Evolutionary conservation across 371 early-diverging fungal genomes (phyloP).

Genomic region (Mucor circinelloides): DNA sequence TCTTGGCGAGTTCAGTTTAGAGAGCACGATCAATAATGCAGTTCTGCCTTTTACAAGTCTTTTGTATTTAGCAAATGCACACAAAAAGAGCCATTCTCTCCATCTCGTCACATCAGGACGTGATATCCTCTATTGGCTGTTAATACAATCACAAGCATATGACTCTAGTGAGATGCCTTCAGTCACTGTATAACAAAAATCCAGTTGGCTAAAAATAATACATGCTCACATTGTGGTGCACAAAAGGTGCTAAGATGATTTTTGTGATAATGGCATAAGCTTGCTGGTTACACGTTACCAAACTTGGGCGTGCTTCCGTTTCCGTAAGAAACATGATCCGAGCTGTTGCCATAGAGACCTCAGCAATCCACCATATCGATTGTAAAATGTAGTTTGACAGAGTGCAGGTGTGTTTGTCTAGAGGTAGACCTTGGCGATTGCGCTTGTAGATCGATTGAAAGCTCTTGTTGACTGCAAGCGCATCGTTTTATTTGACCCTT

Average conservation of each 20-base stretch:
- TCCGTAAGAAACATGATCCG: not conserved
- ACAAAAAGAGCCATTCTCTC: no score
- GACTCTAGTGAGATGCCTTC: not conserved
- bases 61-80: no score
- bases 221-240: not conserved
- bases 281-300: not conserved
- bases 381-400: not conserved
- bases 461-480: no score
- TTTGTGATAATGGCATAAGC: not conserved
- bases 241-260: not conserved
- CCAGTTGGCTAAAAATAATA: not conserved
- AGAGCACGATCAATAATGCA: no score
- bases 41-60: no score
- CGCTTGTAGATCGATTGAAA: no score
- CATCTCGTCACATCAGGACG: not conserved
- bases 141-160: not conserved
- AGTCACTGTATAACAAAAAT: not conserved
- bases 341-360: not conserved
- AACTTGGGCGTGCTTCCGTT: not conserved
- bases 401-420: no score
- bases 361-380: not conserved
- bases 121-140: not conserved
- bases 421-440: no score
- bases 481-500: no score
- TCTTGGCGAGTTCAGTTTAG: no score